phyloP scores from a whole-genome alignment of 441 rosid genomes.

The Kokia cookei region DNA sequence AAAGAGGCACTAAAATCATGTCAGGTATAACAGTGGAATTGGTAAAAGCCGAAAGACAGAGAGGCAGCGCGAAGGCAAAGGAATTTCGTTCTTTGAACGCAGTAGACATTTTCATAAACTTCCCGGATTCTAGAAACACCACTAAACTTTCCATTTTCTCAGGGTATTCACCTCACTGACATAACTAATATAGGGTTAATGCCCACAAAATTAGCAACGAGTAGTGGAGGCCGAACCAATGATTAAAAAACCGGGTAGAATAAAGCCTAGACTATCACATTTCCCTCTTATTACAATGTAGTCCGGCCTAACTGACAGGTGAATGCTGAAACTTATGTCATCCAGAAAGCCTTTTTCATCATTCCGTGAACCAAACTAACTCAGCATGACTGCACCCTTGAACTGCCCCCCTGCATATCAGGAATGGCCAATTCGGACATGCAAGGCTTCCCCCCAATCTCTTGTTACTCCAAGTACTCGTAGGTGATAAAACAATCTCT shows the following conservation, averaged over 20 bases:
- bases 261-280: background rate
- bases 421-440: background rate
- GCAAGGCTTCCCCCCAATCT: background rate
- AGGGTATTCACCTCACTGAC: background rate
- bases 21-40: no score
- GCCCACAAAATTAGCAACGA: background rate
- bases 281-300: background rate
- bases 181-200: background rate
- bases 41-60: no score
- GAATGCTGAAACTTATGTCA: background rate
- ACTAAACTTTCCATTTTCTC: slow-evolving; percentile 10
- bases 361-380: background rate
- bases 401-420: background rate
- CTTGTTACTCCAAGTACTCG: no score
- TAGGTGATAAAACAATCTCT: no score
- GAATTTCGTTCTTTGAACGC: no score
- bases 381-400: background rate
- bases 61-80: no score
- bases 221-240: background rate
- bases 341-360: background rate
- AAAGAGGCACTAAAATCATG: no score
- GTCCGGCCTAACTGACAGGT: background rate
- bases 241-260: background rate
- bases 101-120: background rate
- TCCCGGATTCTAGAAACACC: slow-evolving; percentile 6